Conservation (phyloP, 164 flowering plant species). For the Vitis rupestris region DNA sequence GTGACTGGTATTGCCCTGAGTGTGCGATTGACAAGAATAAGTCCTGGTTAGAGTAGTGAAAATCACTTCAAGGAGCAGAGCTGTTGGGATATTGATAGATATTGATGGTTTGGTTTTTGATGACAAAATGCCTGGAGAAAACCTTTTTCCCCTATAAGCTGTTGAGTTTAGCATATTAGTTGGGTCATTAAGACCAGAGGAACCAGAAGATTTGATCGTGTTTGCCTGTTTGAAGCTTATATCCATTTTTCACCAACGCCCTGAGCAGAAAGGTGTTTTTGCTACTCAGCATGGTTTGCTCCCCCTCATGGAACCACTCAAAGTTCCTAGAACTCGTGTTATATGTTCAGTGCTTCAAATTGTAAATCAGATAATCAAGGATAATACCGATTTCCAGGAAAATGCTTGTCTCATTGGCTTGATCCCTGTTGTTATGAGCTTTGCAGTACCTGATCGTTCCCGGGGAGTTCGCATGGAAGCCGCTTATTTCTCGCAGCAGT, state of each 20-base stretch:
- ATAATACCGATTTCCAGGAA: slow-evolving; percentile 83
- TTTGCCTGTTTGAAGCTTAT: slow-evolving; percentile 87
- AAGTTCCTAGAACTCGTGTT: slow-evolving; percentile 77
- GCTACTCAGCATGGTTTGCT: slow-evolving; percentile 90
- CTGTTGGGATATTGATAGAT: too few species aligned
- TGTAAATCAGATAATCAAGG: slow-evolving; percentile 83
- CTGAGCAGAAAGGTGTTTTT: slow-evolving; percentile 87
- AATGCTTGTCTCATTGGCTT: slow-evolving; percentile 97
- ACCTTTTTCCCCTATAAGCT: slow-evolving; percentile 84
- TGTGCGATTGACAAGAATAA: too few species aligned
- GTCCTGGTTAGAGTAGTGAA: too few species aligned
- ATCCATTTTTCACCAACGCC: slow-evolving; percentile 80
- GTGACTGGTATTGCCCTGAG: too few species aligned
- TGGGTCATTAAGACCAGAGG: slow-evolving; percentile 78
- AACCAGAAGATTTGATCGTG: slow-evolving; percentile 89
- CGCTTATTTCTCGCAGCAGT: slow-evolving; percentile 92
- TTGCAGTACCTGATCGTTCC: slow-evolving; percentile 84
- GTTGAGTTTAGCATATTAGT: slow-evolving; percentile 89
- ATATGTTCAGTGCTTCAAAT: slow-evolving; percentile 90
- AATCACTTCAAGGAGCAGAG: too few species aligned
- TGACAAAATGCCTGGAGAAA: slow-evolving; percentile 83
- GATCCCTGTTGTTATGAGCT: slow-evolving; percentile 83
- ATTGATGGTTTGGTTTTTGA: too few species aligned
- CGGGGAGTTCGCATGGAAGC: slow-evolving; percentile 96
- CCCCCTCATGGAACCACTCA: slow-evolving; percentile 87